Percentiles rank a stretch among this genome's conserved stretches.
phyloP scores from a whole-genome alignment of 768 basidiomycete genomes.

The Boletus patriciae region DNA sequence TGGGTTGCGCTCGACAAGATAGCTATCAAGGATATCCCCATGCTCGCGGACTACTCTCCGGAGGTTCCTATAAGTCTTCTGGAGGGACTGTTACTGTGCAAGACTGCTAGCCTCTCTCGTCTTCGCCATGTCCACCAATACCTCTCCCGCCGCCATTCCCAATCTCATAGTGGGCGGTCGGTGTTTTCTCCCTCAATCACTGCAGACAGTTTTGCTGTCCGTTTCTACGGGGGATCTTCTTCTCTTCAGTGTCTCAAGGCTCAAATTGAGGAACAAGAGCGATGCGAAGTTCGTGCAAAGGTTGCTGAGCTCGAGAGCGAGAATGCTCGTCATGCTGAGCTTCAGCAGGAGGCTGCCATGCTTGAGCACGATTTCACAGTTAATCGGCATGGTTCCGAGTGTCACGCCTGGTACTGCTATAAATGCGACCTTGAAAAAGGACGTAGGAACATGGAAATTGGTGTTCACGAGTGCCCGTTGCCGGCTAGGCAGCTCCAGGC shows the following conservation, averaged over 20 bases:
- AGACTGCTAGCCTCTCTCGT: constrained; percentile 27
- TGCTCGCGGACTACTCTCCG: constrained; percentile 34
- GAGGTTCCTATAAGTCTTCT: constrained; percentile 29
- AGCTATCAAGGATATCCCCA: constrained; percentile 16
- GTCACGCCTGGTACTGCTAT: constrained; percentile 12
- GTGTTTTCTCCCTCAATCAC: constrained; percentile 33
- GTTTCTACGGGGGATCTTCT: constrained; percentile 32
- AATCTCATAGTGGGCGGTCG: constrained; percentile 20
- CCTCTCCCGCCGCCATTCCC: constrained; percentile 31
- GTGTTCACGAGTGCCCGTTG: constrained; percentile 51
- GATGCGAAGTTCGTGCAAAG: constrained; percentile 22
- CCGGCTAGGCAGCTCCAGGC: constrained; percentile 29
- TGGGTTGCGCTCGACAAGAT: constrained; percentile 38
- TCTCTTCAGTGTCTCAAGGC: constrained; percentile 26
- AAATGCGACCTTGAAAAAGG: constrained; percentile 32
- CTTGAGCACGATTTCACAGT: constrained; percentile 7
- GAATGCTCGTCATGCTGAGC: constrained; percentile 22
- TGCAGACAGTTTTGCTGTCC: constrained; percentile 32
- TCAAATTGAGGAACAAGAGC: constrained; percentile 33
- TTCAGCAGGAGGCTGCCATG: constrained; percentile 9
- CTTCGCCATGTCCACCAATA: constrained; percentile 31
- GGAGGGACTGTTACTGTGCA: constrained; percentile 31
- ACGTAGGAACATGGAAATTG: constrained; percentile 32
- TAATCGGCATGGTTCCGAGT: not conserved
- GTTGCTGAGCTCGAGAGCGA: constrained; percentile 25